Conservation (phyloP, 1,284 basidiomycete genomes). For the Apiotrichum montevideense region DNA sequence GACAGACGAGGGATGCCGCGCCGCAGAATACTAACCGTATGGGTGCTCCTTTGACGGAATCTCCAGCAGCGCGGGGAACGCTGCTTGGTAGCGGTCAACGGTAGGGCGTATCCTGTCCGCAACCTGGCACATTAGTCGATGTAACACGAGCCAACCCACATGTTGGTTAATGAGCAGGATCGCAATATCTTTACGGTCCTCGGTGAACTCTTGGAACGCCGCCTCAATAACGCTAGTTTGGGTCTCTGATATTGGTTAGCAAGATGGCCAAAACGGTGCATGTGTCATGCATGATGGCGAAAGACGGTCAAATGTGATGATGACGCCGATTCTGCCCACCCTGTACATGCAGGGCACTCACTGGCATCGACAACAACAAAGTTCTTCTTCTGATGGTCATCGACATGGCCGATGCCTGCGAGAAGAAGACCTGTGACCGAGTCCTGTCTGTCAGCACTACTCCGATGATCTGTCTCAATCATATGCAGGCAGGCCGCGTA, state of each 20-base stretch:
- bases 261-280: not conserved
- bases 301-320: no score
- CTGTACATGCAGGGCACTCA: conserved; percentile 46
- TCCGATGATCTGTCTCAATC: no score
- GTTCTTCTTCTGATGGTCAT: conserved; percentile 86
- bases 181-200: conserved; percentile 78
- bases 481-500: no score
- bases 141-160: conserved; percentile 51
- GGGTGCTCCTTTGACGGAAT: conserved; percentile 74
- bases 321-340: no score
- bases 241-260: conserved; percentile 59
- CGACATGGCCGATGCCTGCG: conserved; percentile 84
- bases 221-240: conserved; percentile 80
- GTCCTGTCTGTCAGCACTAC: conserved; percentile 56
- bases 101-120: conserved; percentile 94
- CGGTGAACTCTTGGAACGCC: conserved; percentile 84
- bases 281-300: no score
- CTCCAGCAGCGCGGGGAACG: conserved; percentile 94
- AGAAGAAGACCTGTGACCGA: conserved; percentile 88
- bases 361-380: conserved; percentile 88
- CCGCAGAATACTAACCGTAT: conserved; percentile 57
- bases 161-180: conserved; percentile 96
- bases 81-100: conserved; percentile 89
- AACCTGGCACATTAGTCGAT: conserved; percentile 53
- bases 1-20: not conserved